Conservation (phyloP, 2,329 filamentous ascomycete species). For the Aspergillus hortae region DNA sequence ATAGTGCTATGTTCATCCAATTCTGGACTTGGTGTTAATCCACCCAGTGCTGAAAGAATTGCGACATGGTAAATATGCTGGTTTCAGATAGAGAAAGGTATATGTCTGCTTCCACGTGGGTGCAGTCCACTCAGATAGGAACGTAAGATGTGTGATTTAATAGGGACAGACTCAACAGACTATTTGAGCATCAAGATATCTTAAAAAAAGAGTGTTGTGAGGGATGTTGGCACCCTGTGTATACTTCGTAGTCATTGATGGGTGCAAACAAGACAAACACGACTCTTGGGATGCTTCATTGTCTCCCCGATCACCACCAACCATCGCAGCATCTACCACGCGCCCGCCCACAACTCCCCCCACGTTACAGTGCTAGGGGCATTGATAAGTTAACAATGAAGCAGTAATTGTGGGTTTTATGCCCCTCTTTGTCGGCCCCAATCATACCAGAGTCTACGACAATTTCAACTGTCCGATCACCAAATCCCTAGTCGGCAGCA, state of each 20-base stretch:
- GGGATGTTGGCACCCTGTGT: no score
- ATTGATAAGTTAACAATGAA: not conserved
- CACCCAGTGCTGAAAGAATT: no score
- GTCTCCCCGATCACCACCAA: not conserved
- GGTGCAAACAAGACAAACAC: slow-evolving; percentile 19
- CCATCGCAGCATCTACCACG: not conserved
- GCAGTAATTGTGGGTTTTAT: not conserved
- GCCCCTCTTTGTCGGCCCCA: not conserved
- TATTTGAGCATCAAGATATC: no score
- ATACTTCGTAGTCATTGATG: not conserved
- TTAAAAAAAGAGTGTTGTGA: no score
- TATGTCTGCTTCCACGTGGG: no score
- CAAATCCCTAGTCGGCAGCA: slow-evolving; percentile 8
- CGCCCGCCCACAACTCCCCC: not conserved
- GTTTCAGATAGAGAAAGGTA: no score
- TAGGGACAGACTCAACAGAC: no score
- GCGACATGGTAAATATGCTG: no score
- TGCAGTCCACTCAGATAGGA: no score
- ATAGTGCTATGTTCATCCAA: no score
- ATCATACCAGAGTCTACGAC: not conserved
- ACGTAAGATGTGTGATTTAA: no score
- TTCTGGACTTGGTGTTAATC: no score
- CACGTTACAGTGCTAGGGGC: not conserved
- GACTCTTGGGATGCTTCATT: slow-evolving; percentile 7
- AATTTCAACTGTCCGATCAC: slow-evolving; percentile 5